phyloP scores from a whole-genome alignment of 306 rosid species.

The Dicorynia guianensis region DNA sequence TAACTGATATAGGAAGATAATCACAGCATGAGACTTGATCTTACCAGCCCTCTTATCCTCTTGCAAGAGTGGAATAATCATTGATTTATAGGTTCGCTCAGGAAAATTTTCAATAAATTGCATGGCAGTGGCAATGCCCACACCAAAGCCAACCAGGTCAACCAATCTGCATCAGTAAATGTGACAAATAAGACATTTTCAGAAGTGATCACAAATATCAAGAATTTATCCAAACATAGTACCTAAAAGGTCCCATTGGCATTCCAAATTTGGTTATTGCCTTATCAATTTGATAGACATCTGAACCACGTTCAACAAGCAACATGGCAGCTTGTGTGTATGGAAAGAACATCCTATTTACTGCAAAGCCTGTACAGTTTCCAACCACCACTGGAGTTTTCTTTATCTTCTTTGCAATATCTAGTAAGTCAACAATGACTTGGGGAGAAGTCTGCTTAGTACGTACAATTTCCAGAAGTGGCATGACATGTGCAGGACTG shows the following conservation, averaged over 20 bases:
- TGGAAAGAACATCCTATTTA: constrained; percentile 93
- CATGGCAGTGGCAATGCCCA: constrained; percentile 74
- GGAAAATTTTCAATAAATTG: constrained; percentile 72
- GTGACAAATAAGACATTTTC: constrained; percentile 35
- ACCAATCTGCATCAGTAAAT: constrained; percentile 63
- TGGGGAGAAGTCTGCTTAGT: constrained; percentile 86
- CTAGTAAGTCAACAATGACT: constrained; percentile 84
- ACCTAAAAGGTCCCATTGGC: constrained; percentile 99
- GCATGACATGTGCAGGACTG: constrained; percentile 99
- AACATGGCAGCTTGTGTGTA: constrained; percentile 81
- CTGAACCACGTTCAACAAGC: constrained; percentile 86
- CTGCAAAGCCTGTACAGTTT: constrained; percentile 98
- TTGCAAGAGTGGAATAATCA: constrained; percentile 87
- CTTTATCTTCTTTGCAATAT: constrained; percentile 81
- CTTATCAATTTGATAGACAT: constrained; percentile 81
- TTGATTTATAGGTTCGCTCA: constrained; percentile 79
- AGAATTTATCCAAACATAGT: constrained; percentile 26
- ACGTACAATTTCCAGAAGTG: constrained; percentile 92
- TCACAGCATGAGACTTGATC: background rate
- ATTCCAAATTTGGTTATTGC: constrained; percentile 76
- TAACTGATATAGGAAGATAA: constrained; percentile 5
- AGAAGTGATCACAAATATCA: constrained; percentile 16
- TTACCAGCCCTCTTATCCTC: constrained; percentile 90
- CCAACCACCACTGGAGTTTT: constrained; percentile 98
- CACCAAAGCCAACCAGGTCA: constrained; percentile 94